A percentile compares a stretch with the other conserved stretches of the same genome.
These are phyloP conservation scores for Colletotrichum sp. DNA, from an alignment of 2,329 filamentous ascomycete genomes.

Conservation along the genomic window DNA sequence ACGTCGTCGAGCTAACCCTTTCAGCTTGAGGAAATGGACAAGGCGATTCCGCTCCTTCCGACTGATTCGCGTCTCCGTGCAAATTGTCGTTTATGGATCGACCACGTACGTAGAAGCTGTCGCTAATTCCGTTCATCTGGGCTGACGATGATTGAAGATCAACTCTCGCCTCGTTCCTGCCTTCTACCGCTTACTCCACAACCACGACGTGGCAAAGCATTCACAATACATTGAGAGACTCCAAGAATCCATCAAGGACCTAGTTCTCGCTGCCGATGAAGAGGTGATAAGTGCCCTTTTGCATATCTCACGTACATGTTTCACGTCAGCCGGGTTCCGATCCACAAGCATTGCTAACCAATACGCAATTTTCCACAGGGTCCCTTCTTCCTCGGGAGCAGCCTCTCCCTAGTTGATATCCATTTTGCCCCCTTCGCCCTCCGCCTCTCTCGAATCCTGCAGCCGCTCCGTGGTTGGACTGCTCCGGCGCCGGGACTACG, in stretches of 20 bases:
- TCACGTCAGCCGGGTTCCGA: neutral
- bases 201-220: conserved; percentile 65
- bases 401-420: conserved; percentile 70
- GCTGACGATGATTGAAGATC: conserved; percentile 51
- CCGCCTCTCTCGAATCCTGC: conserved; percentile 69
- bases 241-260: conserved; percentile 63
- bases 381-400: conserved; percentile 69
- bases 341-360: neutral
- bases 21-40: conserved; percentile 75
- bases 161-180: conserved; percentile 77
- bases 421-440: conserved; percentile 79
- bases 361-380: conserved; percentile 43
- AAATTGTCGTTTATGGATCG: conserved; percentile 78
- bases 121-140: neutral
- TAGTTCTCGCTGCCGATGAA: conserved; percentile 54
- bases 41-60: conserved; percentile 67
- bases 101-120: conserved; percentile 60
- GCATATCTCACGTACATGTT: neutral
- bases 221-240: conserved; percentile 65
- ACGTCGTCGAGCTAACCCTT: neutral
- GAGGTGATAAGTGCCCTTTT: conserved; percentile 29
- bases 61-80: conserved; percentile 70
- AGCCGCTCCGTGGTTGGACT: conserved; percentile 70
- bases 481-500: conserved; percentile 64
- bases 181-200: conserved; percentile 77